Conservation (phyloP, 2,329 filamentous ascomycete species). For the Penicillium sp. region DNA sequence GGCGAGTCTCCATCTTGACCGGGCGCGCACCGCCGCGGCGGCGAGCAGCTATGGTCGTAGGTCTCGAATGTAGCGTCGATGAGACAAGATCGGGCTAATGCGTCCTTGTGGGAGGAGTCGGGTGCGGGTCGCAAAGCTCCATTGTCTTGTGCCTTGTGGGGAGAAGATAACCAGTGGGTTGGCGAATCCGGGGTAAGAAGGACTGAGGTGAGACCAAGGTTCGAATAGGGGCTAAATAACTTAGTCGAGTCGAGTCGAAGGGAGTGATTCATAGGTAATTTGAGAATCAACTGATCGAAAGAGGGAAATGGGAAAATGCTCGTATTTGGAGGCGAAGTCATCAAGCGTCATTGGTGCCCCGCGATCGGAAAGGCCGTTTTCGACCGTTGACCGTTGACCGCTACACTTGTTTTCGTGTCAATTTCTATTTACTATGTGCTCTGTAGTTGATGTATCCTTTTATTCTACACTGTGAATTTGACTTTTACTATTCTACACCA, state of each 20-base stretch:
- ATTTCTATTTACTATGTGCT: not conserved
- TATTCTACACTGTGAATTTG: not conserved
- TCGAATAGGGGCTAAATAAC: not conserved
- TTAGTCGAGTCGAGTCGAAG: not conserved
- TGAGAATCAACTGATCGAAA: not conserved
- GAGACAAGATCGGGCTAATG: not conserved
- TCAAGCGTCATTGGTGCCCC: not conserved
- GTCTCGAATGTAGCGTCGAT: not conserved
- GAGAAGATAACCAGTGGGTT: not conserved
- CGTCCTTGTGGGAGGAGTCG: not conserved
- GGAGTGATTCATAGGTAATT: not conserved
- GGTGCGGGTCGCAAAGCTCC: constrained; percentile 4
- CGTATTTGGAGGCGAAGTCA: not conserved
- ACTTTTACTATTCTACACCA: not conserved
- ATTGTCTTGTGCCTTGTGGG: constrained; percentile 2
- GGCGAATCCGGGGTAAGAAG: constrained; percentile 15
- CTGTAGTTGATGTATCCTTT: too few relatives aligned
- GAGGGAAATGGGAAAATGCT: not conserved
- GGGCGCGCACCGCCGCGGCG: constrained; percentile 1
- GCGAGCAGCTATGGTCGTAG: not conserved
- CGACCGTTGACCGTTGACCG: not conserved
- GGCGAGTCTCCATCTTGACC: constrained; percentile 33
- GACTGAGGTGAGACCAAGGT: not conserved
- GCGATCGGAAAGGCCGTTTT: not conserved
- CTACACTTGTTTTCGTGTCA: not conserved